phyloP scores from a whole-genome alignment of 768 basidiomycete species.

The Lanmaoa pseudosensibilis region DNA sequence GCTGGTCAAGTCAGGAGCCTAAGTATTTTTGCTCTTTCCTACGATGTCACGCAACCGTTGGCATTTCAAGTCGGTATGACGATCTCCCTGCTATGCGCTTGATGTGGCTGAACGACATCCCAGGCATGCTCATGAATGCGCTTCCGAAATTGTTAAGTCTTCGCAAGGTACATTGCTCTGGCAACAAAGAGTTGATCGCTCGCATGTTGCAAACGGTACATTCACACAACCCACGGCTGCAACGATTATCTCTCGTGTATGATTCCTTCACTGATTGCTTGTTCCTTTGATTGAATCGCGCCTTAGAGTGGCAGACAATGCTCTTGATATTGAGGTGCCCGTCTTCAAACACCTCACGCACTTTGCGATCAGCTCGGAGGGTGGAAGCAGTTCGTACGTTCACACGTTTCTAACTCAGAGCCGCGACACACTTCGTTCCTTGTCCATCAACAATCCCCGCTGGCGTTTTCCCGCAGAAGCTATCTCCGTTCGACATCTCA shows the following conservation, averaged over 20 bases:
- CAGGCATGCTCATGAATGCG: conserved; percentile 70
- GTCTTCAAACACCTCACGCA: conserved; percentile 57
- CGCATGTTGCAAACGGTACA: conserved; percentile 56
- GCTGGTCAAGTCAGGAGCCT: conserved; percentile 57
- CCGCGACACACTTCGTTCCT: conserved; percentile 49
- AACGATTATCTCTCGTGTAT: conserved; percentile 57
- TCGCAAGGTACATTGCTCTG: conserved; percentile 60
- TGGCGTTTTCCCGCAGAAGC: conserved; percentile 58
- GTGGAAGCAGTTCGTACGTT: conserved; percentile 40
- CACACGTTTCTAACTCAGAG: conserved; percentile 54
- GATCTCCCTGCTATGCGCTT: not conserved
- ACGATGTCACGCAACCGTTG: conserved; percentile 49
- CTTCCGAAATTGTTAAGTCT: conserved; percentile 62
- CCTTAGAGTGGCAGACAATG: conserved; percentile 38
- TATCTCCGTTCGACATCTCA: conserved; percentile 62
- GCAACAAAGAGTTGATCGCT: conserved; percentile 51
- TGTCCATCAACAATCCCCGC: conserved; percentile 52
- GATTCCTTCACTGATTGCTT: conserved; percentile 8
- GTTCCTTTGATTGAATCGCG: not conserved
- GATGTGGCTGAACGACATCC: not conserved
- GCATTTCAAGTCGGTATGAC: conserved; percentile 63
- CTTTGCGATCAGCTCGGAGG: conserved; percentile 53
- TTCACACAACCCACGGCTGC: conserved; percentile 48
- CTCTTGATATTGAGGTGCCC: conserved; percentile 46
- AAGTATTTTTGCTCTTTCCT: conserved; percentile 54